Percentiles rank a stretch among this genome's conserved stretches.
These are phyloP conservation scores for Trichaptum fuscoviolaceum DNA, from an alignment of 768 basidiomycete species.

Conservation along the genomic window DNA sequence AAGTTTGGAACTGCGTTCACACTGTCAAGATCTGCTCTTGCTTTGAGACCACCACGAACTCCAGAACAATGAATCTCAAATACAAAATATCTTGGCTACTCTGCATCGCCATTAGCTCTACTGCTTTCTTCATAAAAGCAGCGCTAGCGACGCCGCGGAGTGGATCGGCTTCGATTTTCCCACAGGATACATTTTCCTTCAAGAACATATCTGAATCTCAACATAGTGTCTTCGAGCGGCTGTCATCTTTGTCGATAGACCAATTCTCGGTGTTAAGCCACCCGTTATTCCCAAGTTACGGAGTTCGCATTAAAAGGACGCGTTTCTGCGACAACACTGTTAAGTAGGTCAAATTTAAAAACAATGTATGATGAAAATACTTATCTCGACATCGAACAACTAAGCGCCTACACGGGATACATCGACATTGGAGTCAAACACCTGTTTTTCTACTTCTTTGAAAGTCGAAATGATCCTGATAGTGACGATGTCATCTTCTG, in stretches of 20 bases:
- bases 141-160: background rate
- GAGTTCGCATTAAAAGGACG: background rate
- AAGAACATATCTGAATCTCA: background rate
- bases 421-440: constrained; percentile 63
- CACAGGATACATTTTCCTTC: background rate
- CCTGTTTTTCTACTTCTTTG: constrained; percentile 73
- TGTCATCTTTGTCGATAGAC: background rate
- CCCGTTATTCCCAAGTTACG: background rate
- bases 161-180: background rate
- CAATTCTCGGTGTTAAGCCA: constrained; percentile 32
- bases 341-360: background rate
- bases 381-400: background rate
- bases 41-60: background rate
- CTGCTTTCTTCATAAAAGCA: too few relatives aligned
- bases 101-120: background rate
- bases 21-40: background rate
- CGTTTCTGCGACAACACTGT: constrained; percentile 4
- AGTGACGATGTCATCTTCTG: constrained; percentile 56
- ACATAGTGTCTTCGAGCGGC: background rate
- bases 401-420: constrained; percentile 58
- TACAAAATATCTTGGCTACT: background rate
- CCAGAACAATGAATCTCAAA: background rate
- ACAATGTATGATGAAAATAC: background rate
- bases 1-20: background rate
- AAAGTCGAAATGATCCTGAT: constrained; percentile 54